phyloP scores from a whole-genome alignment of 2,329 filamentous ascomycete genomes.

The Colletotrichum coccodes region DNA sequence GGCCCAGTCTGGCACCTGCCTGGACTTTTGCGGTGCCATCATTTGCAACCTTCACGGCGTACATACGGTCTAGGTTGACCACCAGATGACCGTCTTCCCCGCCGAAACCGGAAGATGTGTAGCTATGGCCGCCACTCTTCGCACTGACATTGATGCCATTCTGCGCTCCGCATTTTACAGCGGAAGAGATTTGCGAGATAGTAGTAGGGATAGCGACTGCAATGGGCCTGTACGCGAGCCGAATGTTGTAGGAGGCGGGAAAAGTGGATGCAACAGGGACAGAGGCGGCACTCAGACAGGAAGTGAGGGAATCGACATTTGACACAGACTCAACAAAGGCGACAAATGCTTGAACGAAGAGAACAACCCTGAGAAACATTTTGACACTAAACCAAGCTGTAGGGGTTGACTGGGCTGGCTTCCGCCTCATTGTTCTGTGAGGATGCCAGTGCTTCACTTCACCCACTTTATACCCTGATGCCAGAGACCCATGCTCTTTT shows the following conservation, averaged over 20 bases:
- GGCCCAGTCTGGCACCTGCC: constrained; percentile 60
- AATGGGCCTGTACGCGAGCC: constrained; percentile 51
- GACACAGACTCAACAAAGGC: not conserved
- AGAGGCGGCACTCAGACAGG: constrained; percentile 37
- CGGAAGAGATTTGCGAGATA: constrained; percentile 54
- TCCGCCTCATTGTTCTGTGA: not conserved
- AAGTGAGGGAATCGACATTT: not conserved
- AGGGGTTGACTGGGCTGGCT: too few species aligned
- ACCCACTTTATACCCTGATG: too few species aligned
- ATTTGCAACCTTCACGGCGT: constrained; percentile 53
- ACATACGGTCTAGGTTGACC: constrained; percentile 58
- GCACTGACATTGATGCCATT: constrained; percentile 56
- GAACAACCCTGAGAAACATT: not conserved
- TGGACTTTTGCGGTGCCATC: constrained; percentile 53
- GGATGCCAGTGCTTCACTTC: not conserved
- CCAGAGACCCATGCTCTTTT: too few species aligned
- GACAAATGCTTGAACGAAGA: not conserved
- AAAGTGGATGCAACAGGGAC: constrained; percentile 36
- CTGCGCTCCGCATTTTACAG: constrained; percentile 55
- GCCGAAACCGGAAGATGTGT: constrained; percentile 58
- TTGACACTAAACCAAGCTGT: not conserved
- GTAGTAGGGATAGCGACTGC: constrained; percentile 54
- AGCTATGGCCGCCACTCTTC: constrained; percentile 63
- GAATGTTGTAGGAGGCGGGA: constrained; percentile 42
- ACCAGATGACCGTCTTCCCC: constrained; percentile 59